Evolutionary conservation across 805 yeast genomes (phyloP), one percentile per base, ranked within the genome.

Genomic region (Candida hungchunana): DNA sequence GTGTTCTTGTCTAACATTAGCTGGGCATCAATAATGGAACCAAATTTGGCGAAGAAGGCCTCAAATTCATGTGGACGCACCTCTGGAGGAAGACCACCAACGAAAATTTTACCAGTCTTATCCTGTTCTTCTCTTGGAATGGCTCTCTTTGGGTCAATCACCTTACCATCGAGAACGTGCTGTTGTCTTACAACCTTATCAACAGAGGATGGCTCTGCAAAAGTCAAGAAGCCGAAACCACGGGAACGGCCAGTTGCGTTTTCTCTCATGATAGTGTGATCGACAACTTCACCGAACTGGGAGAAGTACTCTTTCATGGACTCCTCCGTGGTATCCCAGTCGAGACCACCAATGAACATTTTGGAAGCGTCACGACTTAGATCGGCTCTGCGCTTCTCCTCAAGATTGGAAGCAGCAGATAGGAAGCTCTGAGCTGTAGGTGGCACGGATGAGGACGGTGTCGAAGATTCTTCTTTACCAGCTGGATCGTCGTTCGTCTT

Each of bases 91-190:
- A 90, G 83, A 48, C 98, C 98, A 47, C 98, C 98, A 26, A 90
- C 97, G 56, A 90, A 90, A 48, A 90, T 89, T 66, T 90, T 90
- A 50, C 97, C 96, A 13, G 96, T 87, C 58, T 84, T 85, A 58
- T 89, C 96, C 62, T 90, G 98, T 60, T 90, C 97, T 58, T 90
- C 97, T 59, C 86, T 82, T 23, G 97, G 97, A 53, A 90, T 90
- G 18, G 98, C 97, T 53, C 97, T 76, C 60, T 90, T 90, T 26
- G 98, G 97, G 59, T 90, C 98, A 57, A 90, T 93, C 42, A 90
- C 82, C 62, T 90, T 90, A 46, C 97, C 97, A 56, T 90, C 98
- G 34, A 90, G 67, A 36, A 86, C 76, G 59, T 90, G 98, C 55
- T 84, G 93, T 42, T 83, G 78, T 47, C 77, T 78, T 49, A 90